Conservation (phyloP, 495 filamentous ascomycete genomes). For the Neurospora pannonica region DNA sequence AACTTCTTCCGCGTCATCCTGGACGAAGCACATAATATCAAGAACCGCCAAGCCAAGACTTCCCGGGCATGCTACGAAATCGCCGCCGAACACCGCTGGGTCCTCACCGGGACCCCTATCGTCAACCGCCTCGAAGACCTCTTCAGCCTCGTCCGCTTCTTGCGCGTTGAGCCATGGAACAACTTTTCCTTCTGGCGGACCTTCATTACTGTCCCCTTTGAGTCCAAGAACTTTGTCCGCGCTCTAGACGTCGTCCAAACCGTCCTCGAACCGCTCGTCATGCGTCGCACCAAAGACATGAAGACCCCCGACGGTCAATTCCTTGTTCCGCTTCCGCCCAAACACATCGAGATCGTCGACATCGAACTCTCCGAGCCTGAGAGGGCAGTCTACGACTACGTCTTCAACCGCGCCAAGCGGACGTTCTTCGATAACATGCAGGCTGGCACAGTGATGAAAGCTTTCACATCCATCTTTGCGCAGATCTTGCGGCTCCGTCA, state of each 20-base stretch:
- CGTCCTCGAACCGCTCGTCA: constrained; percentile 89
- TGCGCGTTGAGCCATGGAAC: constrained; percentile 91
- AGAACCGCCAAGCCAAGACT: constrained; percentile 82
- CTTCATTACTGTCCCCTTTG: constrained; percentile 95
- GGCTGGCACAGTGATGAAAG: constrained; percentile 84
- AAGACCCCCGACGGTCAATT: constrained; percentile 85
- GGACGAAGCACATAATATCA: constrained; percentile 91
- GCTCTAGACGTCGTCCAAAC: constrained; percentile 96
- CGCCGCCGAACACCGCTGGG: constrained; percentile 79
- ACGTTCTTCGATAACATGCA: constrained; percentile 79
- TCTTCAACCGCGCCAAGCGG: constrained; percentile 71
- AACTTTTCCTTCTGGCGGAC: constrained; percentile 99
- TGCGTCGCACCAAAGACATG: constrained; percentile 94
- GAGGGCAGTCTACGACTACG: constrained; percentile 82
- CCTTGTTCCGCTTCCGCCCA: constrained; percentile 75
- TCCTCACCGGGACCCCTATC: constrained; percentile 89
- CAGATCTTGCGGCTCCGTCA: constrained; percentile 92
- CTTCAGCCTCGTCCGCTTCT: constrained; percentile 87
- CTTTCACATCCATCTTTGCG: constrained; percentile 92
- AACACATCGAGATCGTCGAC: constrained; percentile 71
- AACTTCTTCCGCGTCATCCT: constrained; percentile 92
- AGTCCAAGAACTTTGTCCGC: constrained; percentile 84
- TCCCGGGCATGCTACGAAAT: constrained; percentile 90
- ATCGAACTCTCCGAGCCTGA: constrained; percentile 77
- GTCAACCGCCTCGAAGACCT: constrained; percentile 94